Conservation (phyloP, 257 asterid species). For the Plantago major region DNA sequence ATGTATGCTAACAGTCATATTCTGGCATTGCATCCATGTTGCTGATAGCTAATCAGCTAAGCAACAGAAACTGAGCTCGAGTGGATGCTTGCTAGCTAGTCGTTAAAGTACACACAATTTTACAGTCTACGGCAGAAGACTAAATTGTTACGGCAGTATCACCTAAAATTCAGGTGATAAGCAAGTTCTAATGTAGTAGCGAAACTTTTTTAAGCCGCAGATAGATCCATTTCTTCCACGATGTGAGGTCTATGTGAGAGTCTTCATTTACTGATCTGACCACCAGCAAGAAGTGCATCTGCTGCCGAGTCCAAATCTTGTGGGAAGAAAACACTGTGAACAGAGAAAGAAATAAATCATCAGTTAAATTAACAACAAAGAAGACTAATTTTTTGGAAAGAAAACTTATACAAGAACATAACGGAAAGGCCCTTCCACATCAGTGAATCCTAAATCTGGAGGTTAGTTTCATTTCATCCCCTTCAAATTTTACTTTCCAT, state of each 20-base stretch:
- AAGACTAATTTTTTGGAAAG: too few relatives aligned
- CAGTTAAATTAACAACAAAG: too few relatives aligned
- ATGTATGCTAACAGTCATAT: not conserved
- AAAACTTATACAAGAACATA: too few relatives aligned
- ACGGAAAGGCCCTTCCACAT: not conserved
- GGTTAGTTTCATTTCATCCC: too few relatives aligned
- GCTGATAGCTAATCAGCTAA: not conserved
- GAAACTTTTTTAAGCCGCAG: not conserved
- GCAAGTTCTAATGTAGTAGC: not conserved
- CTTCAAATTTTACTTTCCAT: too few relatives aligned
- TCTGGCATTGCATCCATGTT: not conserved
- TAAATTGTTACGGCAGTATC: not conserved
- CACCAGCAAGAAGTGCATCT: constrained; percentile 65
- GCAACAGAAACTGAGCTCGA: not conserved
- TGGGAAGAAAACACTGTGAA: constrained; percentile 75
- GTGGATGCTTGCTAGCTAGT: not conserved
- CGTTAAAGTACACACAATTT: not conserved
- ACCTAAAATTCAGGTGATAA: not conserved
- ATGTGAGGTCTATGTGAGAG: not conserved
- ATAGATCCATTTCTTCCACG: not conserved
- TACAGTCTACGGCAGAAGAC: not conserved
- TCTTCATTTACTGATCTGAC: constrained; percentile 28
- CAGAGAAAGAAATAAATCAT: constrained; percentile 1
- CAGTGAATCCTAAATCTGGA: too few relatives aligned
- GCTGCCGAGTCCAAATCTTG: constrained; percentile 82